These are phyloP conservation scores for Trichoderma brevicompactum DNA, from an alignment of 2,329 filamentous ascomycete species.

Conservation along the genomic window DNA sequence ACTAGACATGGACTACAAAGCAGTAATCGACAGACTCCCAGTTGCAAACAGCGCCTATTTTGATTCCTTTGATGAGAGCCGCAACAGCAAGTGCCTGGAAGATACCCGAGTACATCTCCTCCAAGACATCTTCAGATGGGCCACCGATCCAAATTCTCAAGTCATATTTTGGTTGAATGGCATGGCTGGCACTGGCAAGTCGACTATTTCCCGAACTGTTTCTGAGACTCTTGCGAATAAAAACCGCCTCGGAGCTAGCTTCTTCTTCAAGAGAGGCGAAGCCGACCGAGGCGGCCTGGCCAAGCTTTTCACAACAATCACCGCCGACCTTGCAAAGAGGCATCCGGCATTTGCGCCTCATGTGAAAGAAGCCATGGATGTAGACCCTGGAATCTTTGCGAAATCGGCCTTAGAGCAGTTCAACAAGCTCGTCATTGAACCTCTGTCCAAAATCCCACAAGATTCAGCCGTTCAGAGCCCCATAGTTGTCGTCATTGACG, in stretches of 20 bases:
- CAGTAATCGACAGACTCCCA: neutral
- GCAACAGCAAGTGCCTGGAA: neutral
- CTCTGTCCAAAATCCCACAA: neutral
- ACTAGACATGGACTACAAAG: neutral
- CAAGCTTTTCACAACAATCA: neutral
- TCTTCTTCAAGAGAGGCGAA: constrained; percentile 10
- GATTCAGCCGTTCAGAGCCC: neutral
- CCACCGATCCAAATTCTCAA: neutral
- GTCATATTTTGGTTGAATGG: constrained; percentile 6
- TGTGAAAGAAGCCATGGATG: neutral
- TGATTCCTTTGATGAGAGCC: neutral
- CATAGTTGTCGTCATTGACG: neutral
- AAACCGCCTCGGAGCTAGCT: neutral
- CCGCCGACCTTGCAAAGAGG: neutral
- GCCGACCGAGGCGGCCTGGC: neutral
- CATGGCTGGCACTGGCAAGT: constrained; percentile 5
- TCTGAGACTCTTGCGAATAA: neutral
- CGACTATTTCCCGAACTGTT: neutral
- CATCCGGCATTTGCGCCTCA: neutral
- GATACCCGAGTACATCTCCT: neutral
- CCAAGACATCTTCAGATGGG: constrained; percentile 8
- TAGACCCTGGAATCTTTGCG: neutral
- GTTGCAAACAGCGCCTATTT: neutral
- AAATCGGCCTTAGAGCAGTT: constrained; percentile 2
- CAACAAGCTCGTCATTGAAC: neutral